These are phyloP conservation scores for Glarea lozoyensis DNA, from an alignment of 495 filamentous ascomycete genomes.

Conservation along the genomic window DNA sequence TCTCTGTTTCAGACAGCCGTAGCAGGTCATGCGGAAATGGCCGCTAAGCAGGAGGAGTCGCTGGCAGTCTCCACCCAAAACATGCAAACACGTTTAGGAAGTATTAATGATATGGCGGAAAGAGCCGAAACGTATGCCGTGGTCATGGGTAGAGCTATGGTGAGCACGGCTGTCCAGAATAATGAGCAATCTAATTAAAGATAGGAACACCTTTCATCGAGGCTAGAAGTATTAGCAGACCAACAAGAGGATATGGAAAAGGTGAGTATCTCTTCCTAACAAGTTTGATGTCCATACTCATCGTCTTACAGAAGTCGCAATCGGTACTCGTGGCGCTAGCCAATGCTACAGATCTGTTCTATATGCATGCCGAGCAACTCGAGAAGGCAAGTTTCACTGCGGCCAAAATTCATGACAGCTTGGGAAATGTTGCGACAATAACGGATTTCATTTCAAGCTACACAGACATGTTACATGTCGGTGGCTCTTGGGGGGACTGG, in stretches of 20 bases:
- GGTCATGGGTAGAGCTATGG: neutral
- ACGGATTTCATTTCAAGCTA: conserved; percentile 4
- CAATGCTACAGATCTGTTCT: conserved; percentile 13
- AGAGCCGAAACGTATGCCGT: conserved; percentile 1
- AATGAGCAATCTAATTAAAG: neutral
- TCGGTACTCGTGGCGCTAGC: neutral
- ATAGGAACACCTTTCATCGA: conserved; percentile 4
- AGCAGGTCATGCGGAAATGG: conserved; percentile 12
- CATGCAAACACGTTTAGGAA: conserved; percentile 3
- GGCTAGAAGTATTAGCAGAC: neutral
- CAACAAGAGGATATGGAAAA: conserved; percentile 1
- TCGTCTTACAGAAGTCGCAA: neutral
- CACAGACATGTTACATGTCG: neutral
- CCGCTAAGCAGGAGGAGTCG: conserved; percentile 8
- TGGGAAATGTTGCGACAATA: conserved; percentile 8
- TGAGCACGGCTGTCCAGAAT: neutral
- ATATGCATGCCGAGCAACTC: conserved; percentile 11
- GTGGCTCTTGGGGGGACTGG: conserved; percentile 6
- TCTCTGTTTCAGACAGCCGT: conserved; percentile 7
- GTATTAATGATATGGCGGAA: conserved; percentile 5
- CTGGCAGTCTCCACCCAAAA: conserved; percentile 2
- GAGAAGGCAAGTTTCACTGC: conserved; percentile 9
- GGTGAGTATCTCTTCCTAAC: neutral
- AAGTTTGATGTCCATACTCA: conserved; percentile 2
- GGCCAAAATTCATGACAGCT: conserved; percentile 6